Conservation (phyloP, 192 early-diverging fungal genomes). For the Geranomyces michiganensis region DNA sequence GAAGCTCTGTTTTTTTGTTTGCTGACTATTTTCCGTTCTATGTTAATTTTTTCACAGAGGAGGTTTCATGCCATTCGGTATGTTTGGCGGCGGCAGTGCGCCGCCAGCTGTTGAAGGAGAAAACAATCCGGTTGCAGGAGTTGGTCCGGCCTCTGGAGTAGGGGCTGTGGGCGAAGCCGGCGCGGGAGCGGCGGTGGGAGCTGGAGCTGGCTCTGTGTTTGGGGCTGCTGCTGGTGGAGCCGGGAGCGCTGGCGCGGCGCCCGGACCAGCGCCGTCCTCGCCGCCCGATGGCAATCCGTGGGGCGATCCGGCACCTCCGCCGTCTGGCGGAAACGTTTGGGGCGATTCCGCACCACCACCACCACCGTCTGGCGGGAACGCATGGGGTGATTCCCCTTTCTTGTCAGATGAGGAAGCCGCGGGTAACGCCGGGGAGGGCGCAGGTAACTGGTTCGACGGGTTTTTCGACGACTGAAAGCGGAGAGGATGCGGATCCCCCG, state of each 20-base stretch:
- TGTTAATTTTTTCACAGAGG: slow-evolving; percentile 6
- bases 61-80: slow-evolving; percentile 31
- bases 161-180: slow-evolving; percentile 18
- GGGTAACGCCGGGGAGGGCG: background rate
- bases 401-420: slow-evolving; percentile 33
- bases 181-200: background rate
- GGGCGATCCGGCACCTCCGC: no score
- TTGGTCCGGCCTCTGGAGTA: slow-evolving; percentile 9
- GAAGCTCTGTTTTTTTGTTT: background rate
- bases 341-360: background rate
- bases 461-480: slow-evolving; percentile 23
- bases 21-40: background rate
- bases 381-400: slow-evolving; percentile 26
- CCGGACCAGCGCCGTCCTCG: background rate
- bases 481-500: no score
- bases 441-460: slow-evolving; percentile 17
- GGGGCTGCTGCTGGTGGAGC: background rate
- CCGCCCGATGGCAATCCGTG: background rate
- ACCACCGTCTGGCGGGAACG: background rate
- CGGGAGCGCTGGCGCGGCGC: background rate
- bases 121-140: slow-evolving; percentile 3
- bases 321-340: background rate
- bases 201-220: background rate
- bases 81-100: slow-evolving; percentile 8
- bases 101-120: background rate